These are phyloP conservation scores for Phialemonium atrogriseum DNA, from an alignment of 2,329 filamentous ascomycete species.

Conservation along the genomic window DNA sequence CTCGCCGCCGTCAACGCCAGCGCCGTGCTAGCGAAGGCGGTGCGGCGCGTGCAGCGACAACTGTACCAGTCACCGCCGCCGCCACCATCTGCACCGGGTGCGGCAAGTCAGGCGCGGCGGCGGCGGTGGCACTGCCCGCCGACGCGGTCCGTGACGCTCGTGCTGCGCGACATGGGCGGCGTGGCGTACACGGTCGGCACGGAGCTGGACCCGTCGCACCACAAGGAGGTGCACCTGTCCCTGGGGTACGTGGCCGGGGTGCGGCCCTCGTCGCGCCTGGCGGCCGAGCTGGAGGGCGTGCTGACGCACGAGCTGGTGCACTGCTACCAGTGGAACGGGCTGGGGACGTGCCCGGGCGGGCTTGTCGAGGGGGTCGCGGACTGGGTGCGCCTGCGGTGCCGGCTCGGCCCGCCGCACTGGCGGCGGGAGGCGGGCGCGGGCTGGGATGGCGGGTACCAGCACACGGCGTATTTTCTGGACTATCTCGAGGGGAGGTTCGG, in stretches of 20 bases:
- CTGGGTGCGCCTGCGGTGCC: constrained; percentile 74
- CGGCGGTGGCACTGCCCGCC: constrained; percentile 43
- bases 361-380: constrained; percentile 89
- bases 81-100: too few species aligned
- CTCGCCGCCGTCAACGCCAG: constrained; percentile 56
- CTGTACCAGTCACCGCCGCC: constrained; percentile 54
- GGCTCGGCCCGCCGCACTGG: constrained; percentile 78
- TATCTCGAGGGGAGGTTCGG: constrained; percentile 68
- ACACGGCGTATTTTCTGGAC: constrained; percentile 84
- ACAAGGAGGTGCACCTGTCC: constrained; percentile 90
- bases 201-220: constrained; percentile 64
- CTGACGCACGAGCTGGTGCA: constrained; percentile 91
- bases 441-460: constrained; percentile 90
- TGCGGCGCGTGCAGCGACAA: constrained; percentile 59
- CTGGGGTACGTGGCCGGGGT: constrained; percentile 60
- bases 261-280: constrained; percentile 28
- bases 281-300: constrained; percentile 69
- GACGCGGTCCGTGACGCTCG: constrained; percentile 79
- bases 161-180: constrained; percentile 70
- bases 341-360: constrained; percentile 57
- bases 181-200: constrained; percentile 83
- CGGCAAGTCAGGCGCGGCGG: too few species aligned
- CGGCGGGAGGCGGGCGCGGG: constrained; percentile 44
- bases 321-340: constrained; percentile 77
- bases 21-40: constrained; percentile 51